Evolutionary conservation across 2,329 filamentous ascomycete species (phyloP), one percentile per base, ranked within the genome.

Genomic region (Penicillium sp.): DNA sequence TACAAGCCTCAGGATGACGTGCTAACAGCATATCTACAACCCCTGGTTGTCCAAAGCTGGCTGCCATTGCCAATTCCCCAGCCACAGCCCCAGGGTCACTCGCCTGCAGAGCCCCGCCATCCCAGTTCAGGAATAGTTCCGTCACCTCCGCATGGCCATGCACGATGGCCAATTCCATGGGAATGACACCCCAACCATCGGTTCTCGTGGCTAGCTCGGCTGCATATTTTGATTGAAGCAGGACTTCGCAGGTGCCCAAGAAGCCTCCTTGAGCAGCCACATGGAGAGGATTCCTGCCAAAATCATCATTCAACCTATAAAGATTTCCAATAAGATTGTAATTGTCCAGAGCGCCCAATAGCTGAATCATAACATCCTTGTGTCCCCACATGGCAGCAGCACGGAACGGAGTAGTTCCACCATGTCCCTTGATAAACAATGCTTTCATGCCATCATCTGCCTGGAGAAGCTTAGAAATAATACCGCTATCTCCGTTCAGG

Each of bases 381-480:
- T 48, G 36, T 26, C 46, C 46, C 46, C 36, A 48, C 36, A 39
- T 32, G 10, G 46, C 46, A 34, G 46, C 46, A 9, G 46, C 46
- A n/a, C 46, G 46, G 36, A 48, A 48, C 7, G 46, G 46, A 26
- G 46, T 48, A 13, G 46, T 48, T 23, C n/a, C 36, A 40, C 36
- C 35, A 16, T 48, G 46, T 23, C 27, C 46, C 8, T 32, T 35
- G 9, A 19, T 23, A 5, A 48, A 19, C 11, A 48, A n/a, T 2
- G 46, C 41, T 3, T 41, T n/a, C 26, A 40, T 30, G 7, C 36
- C 36, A 23, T 32, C 19, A 4, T 40, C 16, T 13, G 36, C 19
- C 2, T 36, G 13, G 6, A 48, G 46, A 2, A 48, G 16, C 38
- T 48, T 48, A 6, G 46, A 36, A 6, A 48, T 41, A 11, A 48